Conservation (phyloP, 1,284 basidiomycete genomes). For the Cryptococcus depauperatus region DNA sequence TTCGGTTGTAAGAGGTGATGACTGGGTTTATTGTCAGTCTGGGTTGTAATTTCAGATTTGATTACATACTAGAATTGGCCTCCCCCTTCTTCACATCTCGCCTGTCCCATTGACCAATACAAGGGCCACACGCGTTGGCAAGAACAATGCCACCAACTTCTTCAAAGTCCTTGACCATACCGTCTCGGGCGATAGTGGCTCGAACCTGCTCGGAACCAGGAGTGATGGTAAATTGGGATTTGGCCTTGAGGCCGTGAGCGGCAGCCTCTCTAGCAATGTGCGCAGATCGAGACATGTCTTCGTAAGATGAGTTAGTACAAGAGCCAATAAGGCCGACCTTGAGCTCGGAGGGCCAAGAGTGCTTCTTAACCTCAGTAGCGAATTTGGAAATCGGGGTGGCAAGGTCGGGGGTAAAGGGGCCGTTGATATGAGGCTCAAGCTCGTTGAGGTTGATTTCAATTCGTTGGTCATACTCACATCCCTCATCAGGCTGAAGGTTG, state of each 20-base stretch:
- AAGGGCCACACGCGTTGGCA: constrained; percentile 97
- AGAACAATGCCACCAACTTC: constrained; percentile 78
- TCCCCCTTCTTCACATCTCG: constrained; percentile 78
- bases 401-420: constrained; percentile 95
- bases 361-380: constrained; percentile 79
- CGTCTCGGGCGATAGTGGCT: constrained; percentile 93
- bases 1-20: constrained; percentile 99
- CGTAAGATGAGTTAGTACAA: constrained; percentile 96
- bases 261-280: constrained; percentile 76
- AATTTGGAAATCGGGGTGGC: constrained; percentile 94
- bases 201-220: constrained; percentile 97
- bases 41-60: not conserved
- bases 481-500: constrained; percentile 85
- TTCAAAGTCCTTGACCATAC: constrained; percentile 69
- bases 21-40: constrained; percentile 48
- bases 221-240: constrained; percentile 83
- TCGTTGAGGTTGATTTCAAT: constrained; percentile 93
- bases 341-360: constrained; percentile 93
- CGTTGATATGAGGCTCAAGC: constrained; percentile 94
- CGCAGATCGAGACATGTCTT: constrained; percentile 88
- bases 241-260: constrained; percentile 73
- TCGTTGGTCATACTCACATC: constrained; percentile 86
- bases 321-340: constrained; percentile 94
- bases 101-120: constrained; percentile 96
- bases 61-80: constrained; percentile 75